Evolutionary conservation across 1,284 basidiomycete genomes (phyloP).

Genomic region (Coniferiporia weirii): DNA sequence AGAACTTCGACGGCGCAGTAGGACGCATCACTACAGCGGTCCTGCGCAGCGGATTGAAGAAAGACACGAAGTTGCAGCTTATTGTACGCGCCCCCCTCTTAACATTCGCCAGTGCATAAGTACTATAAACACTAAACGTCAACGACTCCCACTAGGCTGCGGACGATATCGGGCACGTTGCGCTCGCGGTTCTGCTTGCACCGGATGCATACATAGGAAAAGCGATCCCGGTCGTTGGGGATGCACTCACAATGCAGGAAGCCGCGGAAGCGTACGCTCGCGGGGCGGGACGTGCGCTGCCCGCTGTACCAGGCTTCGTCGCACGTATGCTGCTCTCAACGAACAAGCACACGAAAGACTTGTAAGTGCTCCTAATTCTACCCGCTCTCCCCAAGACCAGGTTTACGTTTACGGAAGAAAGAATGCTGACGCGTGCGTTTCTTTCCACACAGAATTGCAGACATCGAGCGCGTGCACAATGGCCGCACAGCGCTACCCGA

Average conservation of each 20-base stretch:
- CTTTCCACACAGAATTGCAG: conserved; percentile 23
- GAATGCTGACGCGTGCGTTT: background rate
- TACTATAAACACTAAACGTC: background rate
- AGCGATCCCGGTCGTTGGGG: conserved; percentile 30
- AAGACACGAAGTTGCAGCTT: conserved; percentile 31
- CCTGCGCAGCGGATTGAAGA: conserved; percentile 30
- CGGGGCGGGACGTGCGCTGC: conserved; percentile 29
- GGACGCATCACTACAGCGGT: conserved; percentile 32
- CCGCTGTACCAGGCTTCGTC: conserved; percentile 28
- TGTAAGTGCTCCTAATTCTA: conserved; percentile 33
- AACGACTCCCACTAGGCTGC: conserved; percentile 22
- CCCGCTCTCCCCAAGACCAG: too few species aligned
- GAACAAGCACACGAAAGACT: conserved; percentile 29
- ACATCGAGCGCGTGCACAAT: conserved; percentile 30
- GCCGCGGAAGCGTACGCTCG: conserved; percentile 29
- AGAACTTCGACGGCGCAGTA: conserved; percentile 36
- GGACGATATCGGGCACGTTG: conserved; percentile 36
- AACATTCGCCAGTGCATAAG: background rate
- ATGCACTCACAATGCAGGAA: conserved; percentile 29
- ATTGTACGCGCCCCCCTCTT: conserved; percentile 28
- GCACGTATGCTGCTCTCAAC: conserved; percentile 26
- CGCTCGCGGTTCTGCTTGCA: conserved; percentile 32
- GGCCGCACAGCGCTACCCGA: conserved; percentile 23
- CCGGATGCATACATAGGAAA: conserved; percentile 25
- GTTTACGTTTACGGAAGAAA: background rate